Base-by-base conservation (phyloP, 2,329 filamentous ascomycete genomes). In the Sordariomycetes sp. region DNA sequence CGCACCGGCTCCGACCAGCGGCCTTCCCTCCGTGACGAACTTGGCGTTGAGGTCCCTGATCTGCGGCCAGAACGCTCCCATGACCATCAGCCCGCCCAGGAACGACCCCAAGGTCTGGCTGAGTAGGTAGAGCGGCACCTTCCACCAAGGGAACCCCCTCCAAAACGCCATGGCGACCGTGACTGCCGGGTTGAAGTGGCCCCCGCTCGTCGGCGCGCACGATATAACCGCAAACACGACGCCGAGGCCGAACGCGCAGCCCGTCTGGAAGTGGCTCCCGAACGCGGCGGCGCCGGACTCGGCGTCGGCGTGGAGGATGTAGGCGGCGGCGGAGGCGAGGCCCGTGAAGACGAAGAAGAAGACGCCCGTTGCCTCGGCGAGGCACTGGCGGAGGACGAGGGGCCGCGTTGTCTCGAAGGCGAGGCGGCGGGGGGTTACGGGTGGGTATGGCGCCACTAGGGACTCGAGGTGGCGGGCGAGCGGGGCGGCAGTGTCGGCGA, bases 141-240 rank as follows among this genome's bases (percentile, higher is more conserved):
- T 83, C 53, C 70, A 75, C 74, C 76, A 79, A 1, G 79, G 79
- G 61, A 82, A 83, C 2, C 76, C 79, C 67, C 81, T 76, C 77
- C 76, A 84, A 13, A 74, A 59, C 3, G 70, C 69, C 60, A 76
- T 68, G 42, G 68, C 69, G 12, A 76, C 66, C 0, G 75, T 77
- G 52, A 78, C 71, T 15, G 73, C 75, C 3, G 77, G 77, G 61
- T 80, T 79, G 63, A 81, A 79, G 61, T 81, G 78, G 1, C 76
- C 79, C 58, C 80, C 79, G 6, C 74, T 78, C 1, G 74, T 77
- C 1, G 77, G 68, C 6, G 71, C 79, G 61, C 77, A 80, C 39
- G 74, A 76, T 57, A 81, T 80, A 65, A 82, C 80, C 52, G 79
- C 79, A 61, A 81, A 79, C 15, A 78, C 76, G 62, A 82, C 81